Evolutionary conservation across 1,284 basidiomycete species (phyloP), one percentile per base, ranked within the genome.

Genomic region (Ustilago trichophora): DNA sequence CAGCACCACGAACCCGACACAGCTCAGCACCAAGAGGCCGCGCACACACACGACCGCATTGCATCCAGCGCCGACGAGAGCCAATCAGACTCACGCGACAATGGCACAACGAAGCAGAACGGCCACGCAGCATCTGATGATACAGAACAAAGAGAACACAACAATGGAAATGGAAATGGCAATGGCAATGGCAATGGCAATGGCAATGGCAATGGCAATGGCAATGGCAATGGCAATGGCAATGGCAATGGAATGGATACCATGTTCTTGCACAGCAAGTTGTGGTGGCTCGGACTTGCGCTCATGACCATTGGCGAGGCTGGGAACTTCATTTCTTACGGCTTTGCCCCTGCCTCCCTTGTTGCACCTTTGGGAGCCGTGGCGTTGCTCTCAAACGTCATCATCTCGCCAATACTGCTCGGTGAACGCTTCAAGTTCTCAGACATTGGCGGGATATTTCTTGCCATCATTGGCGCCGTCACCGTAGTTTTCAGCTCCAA

Each of bases 231-330:
- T 18, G 57, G 12, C 26, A 13, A 25, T 11, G 26, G 26, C 12
- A 50, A 38, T 27, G 49, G 44, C 13, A 59, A 51, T 18, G 57
- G 67, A 5, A 59, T 67, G 43, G 63, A 58, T 13, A 70, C 71
- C 8, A 49, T 64, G 41, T 80, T 73, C 43, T 68, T 80, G 4
- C 66, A 70, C n/a, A 73, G 69, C 71, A 71, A 94, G 82, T 84
- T 97, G 16, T 98, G 94, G 94, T 96, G 94, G 93, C 75, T 87
- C 7, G 95, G 95, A 0, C 89, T 98, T 63, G 75, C 87, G 11
- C 84, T 97, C 38, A 95, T 98, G 89, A 91, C 91, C 65, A 64
- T 96, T 11, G 95, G 95, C 13, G 95, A 98, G 84, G 83, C 88
- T 21, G 91, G 92, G 12, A 97, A 97, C 79, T 97, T 97, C 63